Percentiles rank a stretch among this genome's conserved stretches.
Conservation (phyloP, 768 basidiomycete genomes). For the Lactarius pseudohatsudake region DNA sequence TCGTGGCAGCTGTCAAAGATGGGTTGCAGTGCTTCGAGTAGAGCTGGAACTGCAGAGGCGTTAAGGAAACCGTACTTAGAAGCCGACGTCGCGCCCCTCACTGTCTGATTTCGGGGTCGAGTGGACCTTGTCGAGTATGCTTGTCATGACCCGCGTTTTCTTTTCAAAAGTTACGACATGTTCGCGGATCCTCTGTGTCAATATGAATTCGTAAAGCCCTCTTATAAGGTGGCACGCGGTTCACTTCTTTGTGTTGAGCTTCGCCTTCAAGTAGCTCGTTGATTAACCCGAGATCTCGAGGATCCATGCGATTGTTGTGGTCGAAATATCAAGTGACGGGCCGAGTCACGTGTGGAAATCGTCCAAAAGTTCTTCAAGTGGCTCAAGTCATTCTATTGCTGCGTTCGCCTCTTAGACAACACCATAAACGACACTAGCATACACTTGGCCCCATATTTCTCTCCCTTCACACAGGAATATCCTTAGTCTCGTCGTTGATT, state of each 20-base stretch:
- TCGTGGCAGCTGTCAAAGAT: constrained; percentile 55
- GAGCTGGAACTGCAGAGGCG: constrained; percentile 49
- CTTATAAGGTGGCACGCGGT: neutral
- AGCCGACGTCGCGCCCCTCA: constrained; percentile 34
- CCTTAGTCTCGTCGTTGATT: neutral
- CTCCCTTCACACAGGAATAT: neutral
- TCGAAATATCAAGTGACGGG: neutral
- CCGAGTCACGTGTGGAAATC: constrained; percentile 16
- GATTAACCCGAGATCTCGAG: constrained; percentile 27
- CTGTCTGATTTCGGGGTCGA: constrained; percentile 63
- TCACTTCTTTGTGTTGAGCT: constrained; percentile 27
- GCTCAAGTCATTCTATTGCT: no score
- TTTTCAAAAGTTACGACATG: constrained; percentile 74
- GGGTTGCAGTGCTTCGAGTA: constrained; percentile 58
- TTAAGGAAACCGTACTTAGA: constrained; percentile 6
- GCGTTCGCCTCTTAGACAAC: neutral
- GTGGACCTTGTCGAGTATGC: constrained; percentile 77
- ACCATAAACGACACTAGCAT: neutral
- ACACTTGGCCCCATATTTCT: neutral
- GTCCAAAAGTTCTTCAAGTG: neutral
- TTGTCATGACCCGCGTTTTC: constrained; percentile 68
- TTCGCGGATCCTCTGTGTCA: constrained; percentile 71
- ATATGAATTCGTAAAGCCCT: neutral
- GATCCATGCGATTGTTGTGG: constrained; percentile 19
- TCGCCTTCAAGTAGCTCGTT: constrained; percentile 27